A percentile compares a stretch with the other conserved stretches of the same genome.
Evolutionary conservation across 352 stramenopile genomes (phyloP).

Genomic region (Pythium brachiatum): DNA sequence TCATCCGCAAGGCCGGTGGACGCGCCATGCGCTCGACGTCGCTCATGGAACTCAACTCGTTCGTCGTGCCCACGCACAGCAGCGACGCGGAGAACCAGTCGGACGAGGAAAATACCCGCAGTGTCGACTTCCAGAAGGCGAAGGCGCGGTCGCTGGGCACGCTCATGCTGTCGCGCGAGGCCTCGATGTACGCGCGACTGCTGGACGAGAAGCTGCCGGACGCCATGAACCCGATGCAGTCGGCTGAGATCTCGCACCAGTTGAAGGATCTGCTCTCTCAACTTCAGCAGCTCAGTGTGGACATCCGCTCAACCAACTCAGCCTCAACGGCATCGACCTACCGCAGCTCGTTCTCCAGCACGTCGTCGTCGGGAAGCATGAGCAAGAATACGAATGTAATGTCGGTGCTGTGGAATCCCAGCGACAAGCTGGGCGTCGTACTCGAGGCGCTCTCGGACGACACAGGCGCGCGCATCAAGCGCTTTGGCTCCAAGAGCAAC

Average conservation of each 20-base stretch:
- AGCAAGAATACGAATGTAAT: slow-evolving; percentile 26
- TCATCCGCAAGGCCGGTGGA: slow-evolving; percentile 61
- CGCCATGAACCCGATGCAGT: slow-evolving; percentile 44
- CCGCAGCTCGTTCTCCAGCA: slow-evolving; percentile 71
- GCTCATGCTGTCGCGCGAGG: slow-evolving; percentile 36
- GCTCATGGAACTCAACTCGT: slow-evolving; percentile 30
- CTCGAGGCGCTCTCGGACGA: slow-evolving; percentile 50
- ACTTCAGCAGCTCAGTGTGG: slow-evolving; percentile 66
- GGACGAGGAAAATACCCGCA: slow-evolving; percentile 10
- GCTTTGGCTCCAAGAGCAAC: slow-evolving; percentile 59
- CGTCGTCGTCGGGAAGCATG: slow-evolving; percentile 32
- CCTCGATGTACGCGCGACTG: slow-evolving; percentile 39
- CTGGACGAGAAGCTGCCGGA: slow-evolving; percentile 36
- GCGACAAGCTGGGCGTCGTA: slow-evolving; percentile 68
- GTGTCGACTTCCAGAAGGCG: slow-evolving; percentile 27
- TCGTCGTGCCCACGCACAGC: slow-evolving; percentile 15
- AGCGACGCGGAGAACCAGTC: slow-evolving; percentile 28
- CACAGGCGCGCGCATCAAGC: slow-evolving; percentile 59
- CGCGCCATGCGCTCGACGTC: slow-evolving; percentile 39
- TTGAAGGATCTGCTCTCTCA: slow-evolving; percentile 70
- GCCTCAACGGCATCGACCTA: slow-evolving; percentile 56
- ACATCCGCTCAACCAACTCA: slow-evolving; percentile 56
- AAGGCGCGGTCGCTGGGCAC: slow-evolving; percentile 55
- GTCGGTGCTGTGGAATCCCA: slow-evolving; percentile 73
- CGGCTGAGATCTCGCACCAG: slow-evolving; percentile 58